phyloP scores from a whole-genome alignment of 2,329 filamentous ascomycete genomes.

The Albophoma yamanashiensis region DNA sequence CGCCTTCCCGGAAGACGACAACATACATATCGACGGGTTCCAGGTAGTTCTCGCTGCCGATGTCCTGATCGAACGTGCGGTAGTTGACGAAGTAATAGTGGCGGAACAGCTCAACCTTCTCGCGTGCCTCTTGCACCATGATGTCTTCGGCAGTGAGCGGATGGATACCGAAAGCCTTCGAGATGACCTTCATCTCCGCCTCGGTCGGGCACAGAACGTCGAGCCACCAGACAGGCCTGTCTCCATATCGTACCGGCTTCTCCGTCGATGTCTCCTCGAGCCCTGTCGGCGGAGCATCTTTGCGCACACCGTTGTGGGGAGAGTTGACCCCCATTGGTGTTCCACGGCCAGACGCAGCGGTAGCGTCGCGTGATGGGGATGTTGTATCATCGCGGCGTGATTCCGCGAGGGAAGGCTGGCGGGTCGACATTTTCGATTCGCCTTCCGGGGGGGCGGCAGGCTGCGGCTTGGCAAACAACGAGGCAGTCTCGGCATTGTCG shows the following conservation, averaged over 20 bases:
- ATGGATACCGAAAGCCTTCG: constrained; percentile 91
- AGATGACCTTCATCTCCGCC: constrained; percentile 86
- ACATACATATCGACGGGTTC: constrained; percentile 97
- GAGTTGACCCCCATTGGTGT: constrained; percentile 36
- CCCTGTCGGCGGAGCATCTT: constrained; percentile 8
- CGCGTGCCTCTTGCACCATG: constrained; percentile 90
- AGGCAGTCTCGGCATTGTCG: constrained; percentile 34
- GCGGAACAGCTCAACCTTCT: constrained; percentile 95
- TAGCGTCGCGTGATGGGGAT: constrained; percentile 19
- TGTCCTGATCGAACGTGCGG: constrained; percentile 92
- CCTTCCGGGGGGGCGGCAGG: constrained; percentile 17
- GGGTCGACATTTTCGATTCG: constrained; percentile 33
- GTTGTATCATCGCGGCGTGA: constrained; percentile 15
- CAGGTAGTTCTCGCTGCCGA: constrained; percentile 77
- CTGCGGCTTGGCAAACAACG: constrained; percentile 12
- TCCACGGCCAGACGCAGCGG: constrained; percentile 30
- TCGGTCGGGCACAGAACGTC: constrained; percentile 88
- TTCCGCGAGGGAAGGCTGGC: constrained; percentile 32
- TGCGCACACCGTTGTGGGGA: constrained; percentile 14
- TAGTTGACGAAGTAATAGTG: constrained; percentile 99
- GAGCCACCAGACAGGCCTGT: constrained; percentile 92
- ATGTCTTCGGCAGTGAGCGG: constrained; percentile 94
- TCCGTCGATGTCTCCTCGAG: constrained; percentile 12
- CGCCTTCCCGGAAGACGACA: constrained; percentile 89
- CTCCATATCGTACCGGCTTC: constrained; percentile 53